A percentile compares a stretch with the other conserved stretches of the same genome.
These are phyloP conservation scores for Macrocystidia cucumis DNA, from an alignment of 1,284 basidiomycete genomes.

Conservation along the genomic window DNA sequence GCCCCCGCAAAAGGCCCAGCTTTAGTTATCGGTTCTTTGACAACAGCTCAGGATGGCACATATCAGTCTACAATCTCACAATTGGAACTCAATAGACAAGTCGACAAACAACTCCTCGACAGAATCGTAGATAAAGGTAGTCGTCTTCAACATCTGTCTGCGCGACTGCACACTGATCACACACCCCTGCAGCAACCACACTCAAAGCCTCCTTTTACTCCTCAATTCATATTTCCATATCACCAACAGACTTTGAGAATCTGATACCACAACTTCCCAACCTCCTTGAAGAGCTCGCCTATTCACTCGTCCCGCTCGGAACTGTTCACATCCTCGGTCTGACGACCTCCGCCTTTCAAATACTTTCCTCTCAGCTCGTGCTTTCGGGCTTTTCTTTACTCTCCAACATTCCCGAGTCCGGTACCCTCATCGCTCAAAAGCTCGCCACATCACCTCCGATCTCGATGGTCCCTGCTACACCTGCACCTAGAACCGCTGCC, in stretches of 20 bases:
- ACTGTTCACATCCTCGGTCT: conserved; percentile 60
- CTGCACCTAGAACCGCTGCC: conserved; percentile 20
- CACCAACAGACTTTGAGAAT: conserved; percentile 49
- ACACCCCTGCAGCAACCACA: conserved; percentile 39
- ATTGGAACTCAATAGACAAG: conserved; percentile 42
- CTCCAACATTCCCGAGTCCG: conserved; percentile 27
- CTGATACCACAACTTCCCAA: conserved; percentile 43
- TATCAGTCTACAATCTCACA: conserved; percentile 63
- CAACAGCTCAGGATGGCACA: conserved; percentile 65
- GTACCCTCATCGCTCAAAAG: conserved; percentile 58
- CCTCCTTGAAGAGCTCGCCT: conserved; percentile 51
- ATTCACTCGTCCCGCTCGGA: conserved; percentile 54
- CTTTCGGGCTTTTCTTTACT: conserved; percentile 57
- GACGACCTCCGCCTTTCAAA: conserved; percentile 27
- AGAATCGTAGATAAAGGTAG: conserved; percentile 68
- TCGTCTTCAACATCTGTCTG: conserved; percentile 13
- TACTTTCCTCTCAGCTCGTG: conserved; percentile 48
- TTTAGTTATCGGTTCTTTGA: conserved; percentile 66
- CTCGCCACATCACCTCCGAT: conserved; percentile 35
- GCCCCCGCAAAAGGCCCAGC: conserved; percentile 32
- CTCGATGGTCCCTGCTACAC: conserved; percentile 17
- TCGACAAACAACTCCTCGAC: conserved; percentile 72
- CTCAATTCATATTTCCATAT: conserved; percentile 57
- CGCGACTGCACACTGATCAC: conserved; percentile 10
- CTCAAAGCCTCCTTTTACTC: conserved; percentile 51